Evolutionary conservation across 2,329 filamentous ascomycete species (phyloP).

Genomic region (Penicillium frequentans): DNA sequence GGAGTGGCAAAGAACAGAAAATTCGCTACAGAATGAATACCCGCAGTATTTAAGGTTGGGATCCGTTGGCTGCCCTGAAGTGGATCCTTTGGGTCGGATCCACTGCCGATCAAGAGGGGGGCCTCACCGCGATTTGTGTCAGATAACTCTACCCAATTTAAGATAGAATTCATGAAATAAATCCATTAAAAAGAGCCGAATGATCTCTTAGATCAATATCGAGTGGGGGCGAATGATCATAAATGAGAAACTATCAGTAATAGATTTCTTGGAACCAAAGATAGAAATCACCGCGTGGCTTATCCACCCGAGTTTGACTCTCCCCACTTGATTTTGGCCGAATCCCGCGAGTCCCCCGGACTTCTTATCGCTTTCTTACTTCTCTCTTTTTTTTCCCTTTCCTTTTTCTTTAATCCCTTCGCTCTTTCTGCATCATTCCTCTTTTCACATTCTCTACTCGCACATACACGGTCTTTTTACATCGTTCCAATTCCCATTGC

Average conservation of each 20-base stretch:
- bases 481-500: not conserved
- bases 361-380: constrained; percentile 12
- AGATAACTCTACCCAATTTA: not conserved
- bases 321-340: not conserved
- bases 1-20: not conserved
- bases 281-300: not conserved
- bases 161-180: not conserved
- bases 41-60: constrained; percentile 11
- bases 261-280: not conserved
- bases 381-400: constrained; percentile 7
- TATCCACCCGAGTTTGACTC: not conserved
- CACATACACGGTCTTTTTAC: constrained; percentile 6
- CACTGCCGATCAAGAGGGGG: constrained; percentile 13
- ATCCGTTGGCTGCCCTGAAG: constrained; percentile 13
- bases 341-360: constrained; percentile 13
- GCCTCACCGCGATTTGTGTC: constrained; percentile 7
- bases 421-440: not conserved
- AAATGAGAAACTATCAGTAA: not conserved
- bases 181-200: not conserved
- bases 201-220: not conserved
- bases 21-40: not conserved
- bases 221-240: not conserved
- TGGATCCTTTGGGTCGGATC: constrained; percentile 9
- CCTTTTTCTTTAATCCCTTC: not conserved
- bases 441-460: constrained; percentile 11